Evolutionary conservation across 2,329 filamentous ascomycete genomes (phyloP), one percentile per base, ranked within the genome.

Genomic region (Pyrenophora teres): DNA sequence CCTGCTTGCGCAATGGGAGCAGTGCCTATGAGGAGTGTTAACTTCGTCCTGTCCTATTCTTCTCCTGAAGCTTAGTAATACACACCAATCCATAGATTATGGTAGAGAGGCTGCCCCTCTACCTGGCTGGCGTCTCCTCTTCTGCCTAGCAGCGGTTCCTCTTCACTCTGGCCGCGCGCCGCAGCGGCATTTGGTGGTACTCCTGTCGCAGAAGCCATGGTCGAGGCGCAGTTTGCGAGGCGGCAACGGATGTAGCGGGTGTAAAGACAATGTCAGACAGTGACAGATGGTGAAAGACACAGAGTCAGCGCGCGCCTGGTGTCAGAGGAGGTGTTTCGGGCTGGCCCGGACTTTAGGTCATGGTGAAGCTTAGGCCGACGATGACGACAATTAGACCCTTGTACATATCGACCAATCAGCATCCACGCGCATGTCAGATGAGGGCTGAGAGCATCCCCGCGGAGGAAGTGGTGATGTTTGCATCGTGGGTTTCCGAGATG

Each of bases 1-100:
- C 91, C 93, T 37, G 84, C 81, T 75, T 97, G 92, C 35, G 91
- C 89, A 54, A 97, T 75, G 54, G 87, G 81, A 50, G 85, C 93
- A 13, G 92, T 96, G 57, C 91, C 92, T 94, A 53, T 36, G 38
- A n/a, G 13, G 27, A n/a, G 5, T 15, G 33, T 46, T 39, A 52
- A 19, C 30, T 1, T 15, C 15, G 8, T 30, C 25, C 33, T 10
- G 33, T 15, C 37, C 50, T 27, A 37, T 6, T 19, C 2, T 30
- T 39, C n/a, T 32, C 16, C 13, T 4, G 10, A 30, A 37, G 15
- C 9, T 38, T 18, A 37, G 16, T 31, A n/a, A 1, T 21, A 63
- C 79, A 59, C 78, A 93, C 92, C 92, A 32, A 89, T 82, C 57
- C 88, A 77, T 35, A 96, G 79, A 67, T 96, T 96, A 63, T 81